These are phyloP conservation scores for Nakazawaea populi DNA, from an alignment of 805 yeast species.

Conservation along the genomic window DNA sequence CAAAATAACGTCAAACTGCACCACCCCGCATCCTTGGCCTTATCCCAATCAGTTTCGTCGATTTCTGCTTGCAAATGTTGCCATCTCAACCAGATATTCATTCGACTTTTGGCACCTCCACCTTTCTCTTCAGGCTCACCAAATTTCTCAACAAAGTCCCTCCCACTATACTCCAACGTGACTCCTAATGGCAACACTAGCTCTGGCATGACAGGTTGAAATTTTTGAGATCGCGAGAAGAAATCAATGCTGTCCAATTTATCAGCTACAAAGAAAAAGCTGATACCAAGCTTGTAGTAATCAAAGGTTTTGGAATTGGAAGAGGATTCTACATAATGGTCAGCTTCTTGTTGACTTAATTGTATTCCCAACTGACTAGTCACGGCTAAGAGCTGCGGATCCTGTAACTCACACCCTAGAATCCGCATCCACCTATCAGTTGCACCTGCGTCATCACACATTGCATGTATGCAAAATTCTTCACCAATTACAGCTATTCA, in stretches of 20 bases:
- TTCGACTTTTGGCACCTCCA: constrained; percentile 27
- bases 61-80: constrained; percentile 27
- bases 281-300: background rate
- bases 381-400: background rate
- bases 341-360: background rate
- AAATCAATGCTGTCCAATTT: constrained; percentile 7
- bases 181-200: constrained; percentile 17
- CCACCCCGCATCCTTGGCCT: constrained; percentile 23
- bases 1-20: constrained; percentile 23
- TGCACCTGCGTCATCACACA: background rate
- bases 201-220: background rate
- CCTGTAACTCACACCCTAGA: background rate
- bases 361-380: background rate
- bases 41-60: constrained; percentile 29
- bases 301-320: background rate
- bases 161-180: constrained; percentile 18
- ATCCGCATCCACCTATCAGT: background rate
- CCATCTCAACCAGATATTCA: constrained; percentile 37
- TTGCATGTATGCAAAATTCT: background rate
- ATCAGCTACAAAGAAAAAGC: constrained; percentile 2
- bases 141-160: constrained; percentile 22
- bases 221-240: background rate
- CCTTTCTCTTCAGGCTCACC: constrained; percentile 38
- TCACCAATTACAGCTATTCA: too few species aligned
- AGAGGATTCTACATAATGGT: background rate